These are phyloP conservation scores for Kuraishia ogatae DNA, from an alignment of 805 yeast species.

Conservation along the genomic window DNA sequence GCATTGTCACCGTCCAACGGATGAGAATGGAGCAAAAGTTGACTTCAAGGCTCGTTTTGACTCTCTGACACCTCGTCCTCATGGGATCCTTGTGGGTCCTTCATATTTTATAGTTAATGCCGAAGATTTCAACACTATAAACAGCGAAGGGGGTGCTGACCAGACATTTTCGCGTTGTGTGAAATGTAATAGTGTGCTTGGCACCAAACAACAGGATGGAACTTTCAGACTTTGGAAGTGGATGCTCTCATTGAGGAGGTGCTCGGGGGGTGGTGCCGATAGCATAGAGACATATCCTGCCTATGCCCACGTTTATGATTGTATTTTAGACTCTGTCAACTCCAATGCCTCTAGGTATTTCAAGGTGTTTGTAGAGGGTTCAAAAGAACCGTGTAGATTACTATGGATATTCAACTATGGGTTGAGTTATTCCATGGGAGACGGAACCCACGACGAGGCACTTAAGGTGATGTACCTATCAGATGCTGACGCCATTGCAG, in stretches of 20 bases:
- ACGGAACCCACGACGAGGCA: conserved; percentile 14
- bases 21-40: conserved; percentile 16
- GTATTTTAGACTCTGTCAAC: conserved; percentile 32
- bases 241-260: conserved; percentile 37
- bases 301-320: conserved; percentile 26
- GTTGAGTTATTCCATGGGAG: conserved; percentile 9
- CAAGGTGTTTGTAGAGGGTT: conserved; percentile 12
- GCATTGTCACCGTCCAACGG: conserved; percentile 88
- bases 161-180: conserved; percentile 20
- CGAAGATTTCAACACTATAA: conserved; percentile 8
- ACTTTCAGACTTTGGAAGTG: conserved; percentile 44
- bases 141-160: not conserved
- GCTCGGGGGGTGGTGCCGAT: conserved; percentile 7
- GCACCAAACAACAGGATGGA: conserved; percentile 27
- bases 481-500: conserved; percentile 17
- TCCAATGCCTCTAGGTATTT: conserved; percentile 31
- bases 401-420: conserved; percentile 47
- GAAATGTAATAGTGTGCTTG: conserved; percentile 29
- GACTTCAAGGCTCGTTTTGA: conserved; percentile 25
- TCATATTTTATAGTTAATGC: conserved; percentile 40
- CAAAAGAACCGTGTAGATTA: conserved; percentile 9
- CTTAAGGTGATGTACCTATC: conserved; percentile 38
- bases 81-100: conserved; percentile 43
- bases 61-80: conserved; percentile 31
- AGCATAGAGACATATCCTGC: conserved; percentile 24